These are phyloP conservation scores for Coemansia sp. DNA, from an alignment of 192 early-diverging fungal species.

Conservation along the genomic window DNA sequence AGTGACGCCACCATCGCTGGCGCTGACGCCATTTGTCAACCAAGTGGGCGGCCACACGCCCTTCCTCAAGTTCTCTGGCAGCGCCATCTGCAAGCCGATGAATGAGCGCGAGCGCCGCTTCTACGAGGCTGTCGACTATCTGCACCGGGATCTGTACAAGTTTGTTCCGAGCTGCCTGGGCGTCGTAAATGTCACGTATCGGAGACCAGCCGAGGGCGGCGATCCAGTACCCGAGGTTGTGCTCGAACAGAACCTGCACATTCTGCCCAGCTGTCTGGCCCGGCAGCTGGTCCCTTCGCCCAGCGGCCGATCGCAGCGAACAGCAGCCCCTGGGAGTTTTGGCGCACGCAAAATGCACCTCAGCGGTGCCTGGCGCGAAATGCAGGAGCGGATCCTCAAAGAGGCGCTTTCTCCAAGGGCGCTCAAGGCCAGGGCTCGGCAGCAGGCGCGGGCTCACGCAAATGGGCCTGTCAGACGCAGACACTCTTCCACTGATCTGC, in stretches of 20 bases:
- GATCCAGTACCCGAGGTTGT: slow-evolving; percentile 64
- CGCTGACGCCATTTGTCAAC: slow-evolving; percentile 76
- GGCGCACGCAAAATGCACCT: slow-evolving; percentile 53
- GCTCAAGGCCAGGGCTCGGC: slow-evolving; percentile 70
- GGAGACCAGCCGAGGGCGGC: slow-evolving; percentile 31
- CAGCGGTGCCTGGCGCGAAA: slow-evolving; percentile 63
- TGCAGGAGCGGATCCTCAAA: slow-evolving; percentile 85
- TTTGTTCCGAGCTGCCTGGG: slow-evolving; percentile 94
- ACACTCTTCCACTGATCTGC: slow-evolving; percentile 58
- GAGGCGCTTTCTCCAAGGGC: slow-evolving; percentile 90
- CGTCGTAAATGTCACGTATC: slow-evolving; percentile 90
- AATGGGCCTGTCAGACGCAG: slow-evolving; percentile 47
- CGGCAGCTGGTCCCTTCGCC: slow-evolving; percentile 33
- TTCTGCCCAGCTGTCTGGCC: slow-evolving; percentile 73
- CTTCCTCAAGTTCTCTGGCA: slow-evolving; percentile 93
- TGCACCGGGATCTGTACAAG: slow-evolving; percentile 74
- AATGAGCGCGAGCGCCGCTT: slow-evolving; percentile 80
- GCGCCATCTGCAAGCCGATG: slow-evolving; percentile 95
- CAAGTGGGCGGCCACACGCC: slow-evolving; percentile 97
- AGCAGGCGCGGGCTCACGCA: slow-evolving; percentile 51
- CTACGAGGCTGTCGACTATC: slow-evolving; percentile 82
- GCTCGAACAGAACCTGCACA: slow-evolving; percentile 87
- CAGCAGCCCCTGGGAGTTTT: slow-evolving; percentile 50
- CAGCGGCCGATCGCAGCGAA: slow-evolving; percentile 31
- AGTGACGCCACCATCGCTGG: slow-evolving; percentile 61